Conservation (phyloP, 257 asterid genomes). For the Plantago ovata region DNA sequence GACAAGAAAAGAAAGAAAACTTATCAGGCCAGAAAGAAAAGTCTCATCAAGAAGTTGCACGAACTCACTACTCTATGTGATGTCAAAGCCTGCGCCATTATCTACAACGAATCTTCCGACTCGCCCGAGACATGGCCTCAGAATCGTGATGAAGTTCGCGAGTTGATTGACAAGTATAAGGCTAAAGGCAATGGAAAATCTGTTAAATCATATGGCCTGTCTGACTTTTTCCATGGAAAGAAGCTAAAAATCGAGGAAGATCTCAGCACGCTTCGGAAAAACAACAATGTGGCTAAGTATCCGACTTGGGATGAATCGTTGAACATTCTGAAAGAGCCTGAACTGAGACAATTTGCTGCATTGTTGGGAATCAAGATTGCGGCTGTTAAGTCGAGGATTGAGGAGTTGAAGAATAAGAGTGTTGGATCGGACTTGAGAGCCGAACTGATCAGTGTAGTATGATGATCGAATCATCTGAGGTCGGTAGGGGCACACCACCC, state of each 20-base stretch:
- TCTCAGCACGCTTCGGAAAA: background rate
- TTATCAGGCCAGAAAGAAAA: background rate
- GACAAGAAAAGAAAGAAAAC: background rate
- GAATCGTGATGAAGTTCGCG: background rate
- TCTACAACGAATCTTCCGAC: background rate
- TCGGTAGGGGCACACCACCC: too few relatives aligned
- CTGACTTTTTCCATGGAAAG: background rate
- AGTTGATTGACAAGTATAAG: background rate
- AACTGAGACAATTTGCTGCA: background rate
- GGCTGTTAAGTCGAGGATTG: background rate
- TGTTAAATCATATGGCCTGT: background rate
- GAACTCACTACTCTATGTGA: background rate
- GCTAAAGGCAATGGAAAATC: background rate
- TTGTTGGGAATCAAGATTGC: background rate
- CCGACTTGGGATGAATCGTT: background rate
- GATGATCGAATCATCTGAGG: too few relatives aligned
- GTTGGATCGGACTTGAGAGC: too few relatives aligned
- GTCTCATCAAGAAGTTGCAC: background rate
- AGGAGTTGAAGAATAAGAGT: background rate
- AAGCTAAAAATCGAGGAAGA: background rate
- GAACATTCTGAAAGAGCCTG: background rate
- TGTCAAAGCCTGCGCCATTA: background rate
- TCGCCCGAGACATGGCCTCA: background rate
- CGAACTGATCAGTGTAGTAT: too few relatives aligned
- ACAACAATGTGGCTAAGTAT: background rate